These are phyloP conservation scores for Emericellopsis cladophorae DNA, from an alignment of 2,329 filamentous ascomycete genomes.

Conservation along the genomic window DNA sequence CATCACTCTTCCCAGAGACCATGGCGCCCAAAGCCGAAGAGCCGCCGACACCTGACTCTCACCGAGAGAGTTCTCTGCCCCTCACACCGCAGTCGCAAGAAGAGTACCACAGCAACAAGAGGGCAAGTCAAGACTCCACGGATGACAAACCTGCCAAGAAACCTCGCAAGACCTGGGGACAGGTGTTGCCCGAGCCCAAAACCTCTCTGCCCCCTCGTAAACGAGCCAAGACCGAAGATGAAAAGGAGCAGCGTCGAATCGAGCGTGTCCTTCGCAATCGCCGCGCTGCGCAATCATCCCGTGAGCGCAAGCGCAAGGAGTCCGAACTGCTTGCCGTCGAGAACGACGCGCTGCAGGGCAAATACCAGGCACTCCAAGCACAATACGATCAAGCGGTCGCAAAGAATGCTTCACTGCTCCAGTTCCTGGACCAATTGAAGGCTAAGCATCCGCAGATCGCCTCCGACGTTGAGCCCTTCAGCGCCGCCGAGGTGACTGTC, in stretches of 20 bases:
- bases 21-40: slow-evolving; percentile 17
- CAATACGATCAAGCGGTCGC: too few species aligned
- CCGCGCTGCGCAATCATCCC: slow-evolving; percentile 88
- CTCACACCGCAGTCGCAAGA: slow-evolving; percentile 27
- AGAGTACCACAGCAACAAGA: too few species aligned
- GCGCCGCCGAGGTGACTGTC: slow-evolving; percentile 10
- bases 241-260: slow-evolving; percentile 95
- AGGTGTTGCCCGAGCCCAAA: slow-evolving; percentile 92
- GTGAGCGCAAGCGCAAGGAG: slow-evolving; percentile 80
- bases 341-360: slow-evolving; percentile 57
- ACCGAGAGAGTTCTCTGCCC: slow-evolving; percentile 18
- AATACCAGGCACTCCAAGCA: slow-evolving; percentile 45
- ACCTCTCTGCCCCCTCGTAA: slow-evolving; percentile 92
- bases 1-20: slow-evolving; percentile 32
- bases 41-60: too few species aligned
- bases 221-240: slow-evolving; percentile 95
- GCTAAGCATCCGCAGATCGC: slow-evolving; percentile 18
- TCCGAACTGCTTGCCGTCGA: slow-evolving; percentile 74
- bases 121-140: too few species aligned
- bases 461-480: slow-evolving; percentile 11
- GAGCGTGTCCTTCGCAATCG: slow-evolving; percentile 95
- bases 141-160: slow-evolving; percentile 44
- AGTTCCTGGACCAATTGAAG: slow-evolving; percentile 33
- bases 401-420: slow-evolving; percentile 7
- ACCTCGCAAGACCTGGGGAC: slow-evolving; percentile 98